Evolutionary conservation across 2,329 filamentous ascomycete genomes (phyloP), one percentile per base, ranked within the genome.

Genomic region (Botrytis aclada): DNA sequence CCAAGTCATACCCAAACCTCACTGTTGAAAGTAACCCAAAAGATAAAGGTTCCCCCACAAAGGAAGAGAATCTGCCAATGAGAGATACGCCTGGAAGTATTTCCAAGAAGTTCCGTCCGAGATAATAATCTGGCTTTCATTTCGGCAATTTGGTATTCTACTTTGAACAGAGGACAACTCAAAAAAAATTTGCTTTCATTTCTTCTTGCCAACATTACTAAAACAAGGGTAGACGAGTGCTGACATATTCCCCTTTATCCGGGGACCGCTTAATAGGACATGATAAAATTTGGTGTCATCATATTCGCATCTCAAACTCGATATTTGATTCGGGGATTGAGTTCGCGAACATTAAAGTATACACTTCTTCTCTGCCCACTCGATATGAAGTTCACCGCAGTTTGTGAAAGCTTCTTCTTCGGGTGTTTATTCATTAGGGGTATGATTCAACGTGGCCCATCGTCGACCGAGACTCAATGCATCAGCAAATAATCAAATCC

Each of bases 61-160:
- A 75, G 67, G 74, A 67, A 69, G 47, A 78, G 74, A 72, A 74
- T 79, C 56, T 77, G 74, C 56, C 73, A 74, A 70, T 76, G 76
- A 67, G 74, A 74, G 25, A 79, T 79, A 51, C 75, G 77, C 62
- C 74, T 75, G 71, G 77, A 75, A 69, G 78, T 72, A 73, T 73
- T 70, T 74, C 77, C 62, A 69, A 75, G 39, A 67, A 71, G 61
- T 70, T 70, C 56, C 41, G 51, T 14, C 63, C 18, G 41, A 64
- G 51, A 37, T 63, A 32, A n/a, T 72, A 74, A 34, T 37, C 58
- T 65, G 75, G 77, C 69, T 78, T 79, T 71, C 67, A 25, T 69
- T 65, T 43, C 25, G 64, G 64, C 64, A 56, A 67, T 39, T 51
- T 69, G 34, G 25, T 56, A 72, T 73, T 67, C 29, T 66, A 39